These are phyloP conservation scores for Saturnispora sekii DNA, from an alignment of 805 yeast genomes.

Conservation along the genomic window DNA sequence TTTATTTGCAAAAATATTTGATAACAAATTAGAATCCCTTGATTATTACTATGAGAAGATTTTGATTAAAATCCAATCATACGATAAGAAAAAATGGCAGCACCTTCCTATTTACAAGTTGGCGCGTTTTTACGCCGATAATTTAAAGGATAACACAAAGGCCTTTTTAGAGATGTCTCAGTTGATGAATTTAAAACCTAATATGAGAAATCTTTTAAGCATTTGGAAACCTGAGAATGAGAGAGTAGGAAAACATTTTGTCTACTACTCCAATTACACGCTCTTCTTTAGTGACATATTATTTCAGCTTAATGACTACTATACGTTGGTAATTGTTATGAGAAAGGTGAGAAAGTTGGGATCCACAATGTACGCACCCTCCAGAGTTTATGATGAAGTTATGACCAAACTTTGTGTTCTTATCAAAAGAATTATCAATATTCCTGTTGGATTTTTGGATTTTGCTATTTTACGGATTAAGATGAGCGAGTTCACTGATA, in stretches of 20 bases:
- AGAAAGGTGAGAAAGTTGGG: conserved; percentile 72
- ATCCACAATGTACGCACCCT: conserved; percentile 61
- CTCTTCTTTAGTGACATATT: conserved; percentile 51
- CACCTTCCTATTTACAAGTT: conserved; percentile 72
- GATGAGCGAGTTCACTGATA: conserved; percentile 34
- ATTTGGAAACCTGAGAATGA: conserved; percentile 94
- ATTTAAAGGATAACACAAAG: conserved; percentile 37
- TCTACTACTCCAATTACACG: conserved; percentile 63
- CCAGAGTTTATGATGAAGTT: conserved; percentile 56
- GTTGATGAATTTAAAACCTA: conserved; percentile 55
- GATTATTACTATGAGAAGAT: conserved; percentile 33
- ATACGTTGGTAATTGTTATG: conserved; percentile 47
- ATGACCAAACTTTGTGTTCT: conserved; percentile 44
- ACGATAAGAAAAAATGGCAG: conserved; percentile 86
- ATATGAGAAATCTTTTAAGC: conserved; percentile 61
- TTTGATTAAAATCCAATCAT: conserved; percentile 36
- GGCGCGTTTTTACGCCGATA: conserved; percentile 51
- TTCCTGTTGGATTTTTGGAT: conserved; percentile 44
- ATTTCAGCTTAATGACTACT: conserved; percentile 43
- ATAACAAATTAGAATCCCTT: background rate
- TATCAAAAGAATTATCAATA: conserved; percentile 34
- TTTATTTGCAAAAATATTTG: conserved; percentile 14
- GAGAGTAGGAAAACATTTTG: conserved; percentile 87
- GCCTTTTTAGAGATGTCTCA: conserved; percentile 59
- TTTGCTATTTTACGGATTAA: conserved; percentile 35